Percentiles rank a stretch among this genome's conserved stretches.
phyloP scores from a whole-genome alignment of 805 yeast species.

The Candida insectorum region DNA sequence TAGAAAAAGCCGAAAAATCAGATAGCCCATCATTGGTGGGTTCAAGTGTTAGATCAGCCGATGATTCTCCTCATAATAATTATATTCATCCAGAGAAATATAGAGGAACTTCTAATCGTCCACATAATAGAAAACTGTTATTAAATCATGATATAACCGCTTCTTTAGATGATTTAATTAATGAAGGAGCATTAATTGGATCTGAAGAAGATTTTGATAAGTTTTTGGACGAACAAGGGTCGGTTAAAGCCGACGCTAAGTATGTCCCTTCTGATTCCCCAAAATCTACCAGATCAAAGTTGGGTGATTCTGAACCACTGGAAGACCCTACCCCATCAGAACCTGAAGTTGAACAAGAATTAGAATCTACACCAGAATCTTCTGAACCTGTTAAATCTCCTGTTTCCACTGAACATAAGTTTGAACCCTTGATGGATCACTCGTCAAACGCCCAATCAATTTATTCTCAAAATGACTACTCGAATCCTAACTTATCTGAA shows the following conservation, averaged over 20 bases:
- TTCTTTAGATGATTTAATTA: constrained; percentile 48
- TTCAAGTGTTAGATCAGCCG: constrained; percentile 46
- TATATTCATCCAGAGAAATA: constrained; percentile 44
- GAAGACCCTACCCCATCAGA: neutral
- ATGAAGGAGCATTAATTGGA: constrained; percentile 44
- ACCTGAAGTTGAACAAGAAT: neutral
- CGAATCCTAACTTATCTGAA: constrained; percentile 44
- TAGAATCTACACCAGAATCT: neutral
- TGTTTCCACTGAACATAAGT: constrained; percentile 6
- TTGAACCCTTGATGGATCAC: constrained; percentile 5
- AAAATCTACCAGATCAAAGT: neutral
- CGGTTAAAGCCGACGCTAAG: constrained; percentile 46
- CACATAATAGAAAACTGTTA: constrained; percentile 10
- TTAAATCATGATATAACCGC: constrained; percentile 38
- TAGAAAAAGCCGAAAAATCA: constrained; percentile 49
- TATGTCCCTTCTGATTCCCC: constrained; percentile 11
- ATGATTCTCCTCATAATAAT: constrained; percentile 43
- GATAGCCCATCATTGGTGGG: constrained; percentile 53
- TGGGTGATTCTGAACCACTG: neutral
- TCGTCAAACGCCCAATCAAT: neutral
- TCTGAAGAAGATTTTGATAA: constrained; percentile 52
- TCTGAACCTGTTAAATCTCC: neutral
- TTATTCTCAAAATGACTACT: constrained; percentile 18
- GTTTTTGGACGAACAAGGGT: constrained; percentile 52
- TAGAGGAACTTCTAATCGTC: constrained; percentile 17